Conservation (phyloP, 192 early-diverging fungal species). For the Spinellus fusiger region DNA sequence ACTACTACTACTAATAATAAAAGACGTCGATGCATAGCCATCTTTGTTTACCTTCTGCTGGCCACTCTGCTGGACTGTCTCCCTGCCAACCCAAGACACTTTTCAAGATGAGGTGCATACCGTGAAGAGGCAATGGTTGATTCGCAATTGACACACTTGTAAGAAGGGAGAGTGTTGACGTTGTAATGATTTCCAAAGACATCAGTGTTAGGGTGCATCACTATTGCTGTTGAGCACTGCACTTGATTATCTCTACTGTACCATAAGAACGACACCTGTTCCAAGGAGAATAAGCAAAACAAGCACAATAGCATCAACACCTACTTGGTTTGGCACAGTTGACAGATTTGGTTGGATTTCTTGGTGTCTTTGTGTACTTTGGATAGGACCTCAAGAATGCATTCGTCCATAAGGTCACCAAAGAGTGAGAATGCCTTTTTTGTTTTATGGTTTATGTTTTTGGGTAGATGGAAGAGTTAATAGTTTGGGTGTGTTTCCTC, state of each 20-base stretch:
- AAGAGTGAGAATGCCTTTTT: constrained; percentile 56
- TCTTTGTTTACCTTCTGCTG: constrained; percentile 33
- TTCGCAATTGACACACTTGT: constrained; percentile 79
- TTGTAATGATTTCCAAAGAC: constrained; percentile 61
- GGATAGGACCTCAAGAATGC: constrained; percentile 64
- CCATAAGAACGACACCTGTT: constrained; percentile 47
- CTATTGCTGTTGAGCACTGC: constrained; percentile 14
- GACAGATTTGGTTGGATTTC: constrained; percentile 52
- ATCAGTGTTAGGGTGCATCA: constrained; percentile 45
- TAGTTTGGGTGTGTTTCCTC: background rate
- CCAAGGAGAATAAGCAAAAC: background rate
- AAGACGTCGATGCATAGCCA: background rate
- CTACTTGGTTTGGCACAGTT: constrained; percentile 73
- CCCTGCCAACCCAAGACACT: constrained; percentile 82
- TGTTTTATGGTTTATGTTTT: too few species aligned
- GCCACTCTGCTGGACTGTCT: constrained; percentile 53
- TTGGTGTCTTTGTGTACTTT: constrained; percentile 68
- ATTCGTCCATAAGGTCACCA: constrained; percentile 69
- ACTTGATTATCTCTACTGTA: constrained; percentile 15
- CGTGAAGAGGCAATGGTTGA: constrained; percentile 71
- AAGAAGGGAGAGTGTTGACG: constrained; percentile 50
- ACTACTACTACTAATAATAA: background rate
- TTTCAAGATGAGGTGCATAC: constrained; percentile 89
- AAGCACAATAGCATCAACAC: background rate
- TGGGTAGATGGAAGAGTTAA: background rate